Conservation (phyloP, 306 rosid genomes). For the Lathyrus aphaca region DNA sequence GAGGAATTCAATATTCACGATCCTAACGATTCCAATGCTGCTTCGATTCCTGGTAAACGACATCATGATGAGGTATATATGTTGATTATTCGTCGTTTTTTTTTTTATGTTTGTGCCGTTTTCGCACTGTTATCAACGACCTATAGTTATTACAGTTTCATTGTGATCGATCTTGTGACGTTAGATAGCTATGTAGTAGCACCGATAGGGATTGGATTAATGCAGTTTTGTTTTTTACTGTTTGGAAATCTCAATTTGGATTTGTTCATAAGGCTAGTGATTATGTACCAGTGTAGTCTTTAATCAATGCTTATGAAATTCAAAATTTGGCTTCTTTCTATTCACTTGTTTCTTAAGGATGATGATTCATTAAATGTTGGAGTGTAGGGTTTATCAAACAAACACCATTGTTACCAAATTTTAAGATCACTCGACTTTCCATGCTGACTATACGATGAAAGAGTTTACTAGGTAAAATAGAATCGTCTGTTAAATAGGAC, state of each 20-base stretch:
- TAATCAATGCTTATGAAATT: background rate
- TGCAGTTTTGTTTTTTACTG: no score
- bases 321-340: background rate
- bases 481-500: background rate
- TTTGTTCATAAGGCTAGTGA: background rate
- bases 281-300: background rate
- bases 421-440: background rate
- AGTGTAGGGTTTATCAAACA: background rate
- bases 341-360: background rate
- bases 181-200: background rate
- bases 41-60: conserved; percentile 66
- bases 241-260: background rate
- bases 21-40: conserved; percentile 41
- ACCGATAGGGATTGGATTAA: background rate
- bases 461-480: conserved; percentile 22
- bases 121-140: no score
- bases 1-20: conserved; percentile 51
- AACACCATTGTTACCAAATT: background rate
- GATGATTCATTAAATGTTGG: background rate
- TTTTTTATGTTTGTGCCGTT: no score
- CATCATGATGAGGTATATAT: conserved; percentile 69
- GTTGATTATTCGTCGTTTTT: background rate
- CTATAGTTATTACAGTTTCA: no score
- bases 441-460: no score
- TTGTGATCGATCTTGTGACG: background rate